Base-by-base conservation (phyloP, 225 moss, liverwort and hornwort genomes). In the Bryoerythrophyllum caledonicum region DNA sequence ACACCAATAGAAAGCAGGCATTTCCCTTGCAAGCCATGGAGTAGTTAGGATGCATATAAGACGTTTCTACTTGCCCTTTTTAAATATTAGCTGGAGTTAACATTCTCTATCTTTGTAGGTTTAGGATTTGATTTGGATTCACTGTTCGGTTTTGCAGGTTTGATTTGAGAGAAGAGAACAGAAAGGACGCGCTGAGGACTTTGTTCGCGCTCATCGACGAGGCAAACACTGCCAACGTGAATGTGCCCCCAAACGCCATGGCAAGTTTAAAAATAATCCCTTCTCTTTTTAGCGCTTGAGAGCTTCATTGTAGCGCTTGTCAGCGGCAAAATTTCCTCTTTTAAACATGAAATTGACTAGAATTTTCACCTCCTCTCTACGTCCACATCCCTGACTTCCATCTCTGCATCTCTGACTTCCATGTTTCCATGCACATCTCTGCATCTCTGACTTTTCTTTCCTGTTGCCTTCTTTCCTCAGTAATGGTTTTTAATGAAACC, bases 121-220 rank as follows among this genome's bases (percentile, higher is more conserved):
- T 21, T 63, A 48, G 1, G 41, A 4, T 20, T 37, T 65, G 38
- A 72, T 11, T 34, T 65, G 66, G 24, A 27, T 62, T 62, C 61
- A 0, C 34, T 66, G 11, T 41, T 71, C 46, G 14, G 10, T 79
- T 65, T 27, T 65, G 35, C 80, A 95, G 85, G 72, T 93, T 79
- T 67, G 91, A 95, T 74, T 84, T 88, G 41, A 93, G 93, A 71
- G 95, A 95, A 79, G 93, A 94, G 43, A 95, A 99, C 72, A 86
- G 88, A 65, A 99, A 95, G 55, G 91, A 95, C 24, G 89, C 17
- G 54, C 41, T 99, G 63, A 89, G 89, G 72, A 93, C 81, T 65
- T 76, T 95, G 56, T 82, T 90, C 32, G 85, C 83, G 34, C 83
- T 96, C 38, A 89, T 93, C 73, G 83, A 91, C 30, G 89, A 91